phyloP scores from a whole-genome alignment of 768 basidiomycete species.

The Collybiopsis confluens region DNA sequence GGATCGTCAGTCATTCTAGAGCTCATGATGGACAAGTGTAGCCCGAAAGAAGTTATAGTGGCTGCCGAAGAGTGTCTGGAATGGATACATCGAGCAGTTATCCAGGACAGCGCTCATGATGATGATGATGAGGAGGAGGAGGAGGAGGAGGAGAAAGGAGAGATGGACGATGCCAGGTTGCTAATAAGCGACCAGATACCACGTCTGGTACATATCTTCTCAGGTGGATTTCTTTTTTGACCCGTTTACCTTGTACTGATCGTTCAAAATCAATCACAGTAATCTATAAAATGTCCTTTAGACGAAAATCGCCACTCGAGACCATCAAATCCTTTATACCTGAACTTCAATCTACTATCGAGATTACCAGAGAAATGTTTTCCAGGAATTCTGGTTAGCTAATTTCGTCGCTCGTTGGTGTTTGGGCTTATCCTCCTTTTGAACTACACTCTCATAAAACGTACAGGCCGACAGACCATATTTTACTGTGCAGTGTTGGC shows the following conservation, averaged over 20 bases:
- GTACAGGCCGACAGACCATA: neutral
- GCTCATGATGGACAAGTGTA: constrained; percentile 35
- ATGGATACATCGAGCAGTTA: neutral
- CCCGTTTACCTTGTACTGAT: neutral
- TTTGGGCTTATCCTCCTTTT: no score
- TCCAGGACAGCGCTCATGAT: constrained; percentile 27
- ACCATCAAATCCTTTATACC: neutral
- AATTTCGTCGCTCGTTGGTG: no score
- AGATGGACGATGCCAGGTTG: neutral
- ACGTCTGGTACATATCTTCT: constrained; percentile 35
- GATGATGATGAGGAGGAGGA: constrained; percentile 11
- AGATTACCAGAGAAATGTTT: neutral
- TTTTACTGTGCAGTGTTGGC: neutral
- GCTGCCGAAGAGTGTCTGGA: constrained; percentile 38
- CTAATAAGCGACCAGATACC: constrained; percentile 29
- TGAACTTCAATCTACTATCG: neutral
- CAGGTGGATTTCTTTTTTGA: constrained; percentile 27
- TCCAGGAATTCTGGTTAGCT: neutral
- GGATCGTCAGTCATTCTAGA: constrained; percentile 35
- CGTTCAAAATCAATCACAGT: constrained; percentile 23
- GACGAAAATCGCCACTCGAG: neutral
- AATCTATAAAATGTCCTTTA: constrained; percentile 34
- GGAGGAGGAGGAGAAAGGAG: constrained; percentile 21
- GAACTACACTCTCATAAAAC: no score
- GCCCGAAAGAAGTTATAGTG: constrained; percentile 44